Evolutionary conservation across 805 yeast genomes (phyloP).

Genomic region (Saturnispora bothae): DNA sequence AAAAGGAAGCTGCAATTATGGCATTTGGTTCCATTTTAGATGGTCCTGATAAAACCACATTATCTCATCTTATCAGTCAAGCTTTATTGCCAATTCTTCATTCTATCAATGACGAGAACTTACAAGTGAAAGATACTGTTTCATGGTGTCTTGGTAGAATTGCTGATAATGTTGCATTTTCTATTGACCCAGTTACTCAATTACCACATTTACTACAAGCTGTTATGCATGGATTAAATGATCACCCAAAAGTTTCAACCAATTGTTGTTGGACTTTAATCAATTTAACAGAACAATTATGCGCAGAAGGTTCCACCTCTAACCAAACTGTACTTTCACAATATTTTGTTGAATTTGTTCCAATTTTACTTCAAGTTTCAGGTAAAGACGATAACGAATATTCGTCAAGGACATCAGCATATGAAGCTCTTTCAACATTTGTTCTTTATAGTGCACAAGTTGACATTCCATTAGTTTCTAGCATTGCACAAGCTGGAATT

Average conservation of each 20-base stretch:
- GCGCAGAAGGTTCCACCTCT: conserved; percentile 38
- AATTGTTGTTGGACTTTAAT: conserved; percentile 97
- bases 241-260: conserved; percentile 89
- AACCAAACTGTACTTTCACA: conserved; percentile 59
- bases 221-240: conserved; percentile 69
- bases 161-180: conserved; percentile 74
- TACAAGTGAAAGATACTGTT: conserved; percentile 92
- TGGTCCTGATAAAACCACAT: conserved; percentile 74
- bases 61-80: conserved; percentile 60
- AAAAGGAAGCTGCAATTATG: conserved; percentile 97
- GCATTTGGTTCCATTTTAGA: conserved; percentile 96
- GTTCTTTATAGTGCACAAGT: conserved; percentile 67
- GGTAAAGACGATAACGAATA: conserved; percentile 72
- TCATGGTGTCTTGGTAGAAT: conserved; percentile 98
- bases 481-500: conserved; percentile 66
- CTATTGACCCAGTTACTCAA: conserved; percentile 55
- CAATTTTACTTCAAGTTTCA: conserved; percentile 59
- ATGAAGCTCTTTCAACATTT: conserved; percentile 79
- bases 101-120: conserved; percentile 61
- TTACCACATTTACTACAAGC: conserved; percentile 68
- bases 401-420: conserved; percentile 90
- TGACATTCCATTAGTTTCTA: conserved; percentile 57
- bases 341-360: conserved; percentile 60
- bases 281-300: conserved; percentile 78
- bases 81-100: conserved; percentile 72